These are phyloP conservation scores for Nematodospora valgi DNA, from an alignment of 805 yeast genomes.

Conservation along the genomic window DNA sequence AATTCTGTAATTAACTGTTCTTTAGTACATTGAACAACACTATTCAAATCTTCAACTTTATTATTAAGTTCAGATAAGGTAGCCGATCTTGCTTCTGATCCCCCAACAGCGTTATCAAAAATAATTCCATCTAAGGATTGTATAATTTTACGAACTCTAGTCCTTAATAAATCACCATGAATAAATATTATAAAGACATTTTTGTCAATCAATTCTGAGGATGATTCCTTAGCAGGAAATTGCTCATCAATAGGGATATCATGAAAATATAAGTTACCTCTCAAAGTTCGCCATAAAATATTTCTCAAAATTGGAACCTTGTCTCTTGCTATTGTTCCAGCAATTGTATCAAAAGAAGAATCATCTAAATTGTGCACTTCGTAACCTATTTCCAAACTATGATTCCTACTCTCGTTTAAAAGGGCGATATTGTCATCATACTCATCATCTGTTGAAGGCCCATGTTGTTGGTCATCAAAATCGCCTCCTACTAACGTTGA, in stretches of 20 bases:
- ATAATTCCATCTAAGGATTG: constrained; percentile 37
- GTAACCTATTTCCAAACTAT: constrained; percentile 20
- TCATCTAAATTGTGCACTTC: constrained; percentile 20
- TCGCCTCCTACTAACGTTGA: constrained; percentile 14
- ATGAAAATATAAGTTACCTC: constrained; percentile 41
- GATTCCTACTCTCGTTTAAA: constrained; percentile 19
- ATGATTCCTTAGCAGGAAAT: constrained; percentile 10
- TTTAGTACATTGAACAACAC: constrained; percentile 31
- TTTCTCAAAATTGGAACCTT: constrained; percentile 36
- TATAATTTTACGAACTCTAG: constrained; percentile 33
- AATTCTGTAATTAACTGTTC: constrained; percentile 37
- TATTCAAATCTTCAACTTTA: constrained; percentile 28
- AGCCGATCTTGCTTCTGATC: constrained; percentile 20
- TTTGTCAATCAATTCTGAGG: constrained; percentile 22
- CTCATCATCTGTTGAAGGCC: constrained; percentile 1
- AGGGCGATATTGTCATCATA: constrained; percentile 28
- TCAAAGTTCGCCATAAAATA: constrained; percentile 40
- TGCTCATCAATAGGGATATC: constrained; percentile 32
- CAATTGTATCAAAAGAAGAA: constrained; percentile 28
- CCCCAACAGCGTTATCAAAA: constrained; percentile 35
- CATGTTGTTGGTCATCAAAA: constrained; percentile 1
- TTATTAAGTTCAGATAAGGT: constrained; percentile 29
- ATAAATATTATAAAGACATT: constrained; percentile 37
- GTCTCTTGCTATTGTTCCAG: constrained; percentile 33
- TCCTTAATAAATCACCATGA: constrained; percentile 37